phyloP scores from a whole-genome alignment of 495 filamentous ascomycete genomes.

The Durotheca rogersii region DNA sequence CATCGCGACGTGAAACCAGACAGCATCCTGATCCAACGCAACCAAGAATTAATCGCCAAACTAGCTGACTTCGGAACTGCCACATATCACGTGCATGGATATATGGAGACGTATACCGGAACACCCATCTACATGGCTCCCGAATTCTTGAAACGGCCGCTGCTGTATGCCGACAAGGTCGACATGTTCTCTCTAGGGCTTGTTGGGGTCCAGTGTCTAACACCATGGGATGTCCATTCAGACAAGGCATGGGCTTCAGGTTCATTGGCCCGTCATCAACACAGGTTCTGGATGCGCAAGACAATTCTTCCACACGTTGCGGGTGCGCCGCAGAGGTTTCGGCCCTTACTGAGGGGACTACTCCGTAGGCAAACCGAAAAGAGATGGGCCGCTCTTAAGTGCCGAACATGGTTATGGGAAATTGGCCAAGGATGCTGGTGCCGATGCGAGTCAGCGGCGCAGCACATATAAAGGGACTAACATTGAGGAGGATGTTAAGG shows the following conservation, averaged over 20 bases:
- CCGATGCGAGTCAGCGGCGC: too few species aligned
- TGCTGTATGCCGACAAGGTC: not conserved
- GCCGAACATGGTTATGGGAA: not conserved
- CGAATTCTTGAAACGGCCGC: not conserved
- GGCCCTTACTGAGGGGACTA: not conserved
- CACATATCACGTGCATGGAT: not conserved
- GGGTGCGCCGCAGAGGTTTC: not conserved
- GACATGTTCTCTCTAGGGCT: not conserved
- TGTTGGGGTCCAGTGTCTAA: not conserved
- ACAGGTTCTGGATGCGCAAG: too few species aligned
- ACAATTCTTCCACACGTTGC: too few species aligned
- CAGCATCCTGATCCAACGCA: not conserved
- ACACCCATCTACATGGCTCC: not conserved
- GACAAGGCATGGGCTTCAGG: too few species aligned
- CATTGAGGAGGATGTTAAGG: too few species aligned
- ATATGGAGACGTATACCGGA: not conserved
- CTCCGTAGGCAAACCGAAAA: not conserved
- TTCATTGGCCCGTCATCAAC: not conserved
- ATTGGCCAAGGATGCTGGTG: too few species aligned
- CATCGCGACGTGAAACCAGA: not conserved
- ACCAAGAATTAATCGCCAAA: not conserved
- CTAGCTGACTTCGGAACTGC: not conserved
- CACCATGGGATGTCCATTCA: not conserved
- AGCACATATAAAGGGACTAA: too few species aligned
- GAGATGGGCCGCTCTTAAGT: not conserved